Percentiles rank a stretch among this genome's conserved stretches.
Conservation (phyloP, 768 basidiomycete species). For the Pulveroboletus sp. region DNA sequence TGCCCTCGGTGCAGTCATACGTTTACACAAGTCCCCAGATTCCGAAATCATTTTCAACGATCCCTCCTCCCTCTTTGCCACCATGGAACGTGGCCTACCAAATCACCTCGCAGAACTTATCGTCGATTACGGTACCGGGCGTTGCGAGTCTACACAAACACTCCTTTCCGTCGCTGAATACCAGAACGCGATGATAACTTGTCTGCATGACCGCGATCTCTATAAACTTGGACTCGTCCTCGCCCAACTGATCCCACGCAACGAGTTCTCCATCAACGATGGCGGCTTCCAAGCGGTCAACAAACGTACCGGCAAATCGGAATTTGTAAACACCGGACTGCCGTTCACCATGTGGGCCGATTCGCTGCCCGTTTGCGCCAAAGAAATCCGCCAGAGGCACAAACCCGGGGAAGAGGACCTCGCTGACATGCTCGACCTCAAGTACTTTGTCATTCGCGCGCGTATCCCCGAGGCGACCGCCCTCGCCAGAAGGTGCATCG, state of each 20-base stretch:
- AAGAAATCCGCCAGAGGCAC: slow-evolving; percentile 48
- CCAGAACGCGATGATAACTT: slow-evolving; percentile 52
- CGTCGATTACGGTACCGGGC: slow-evolving; percentile 44
- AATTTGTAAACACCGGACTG: slow-evolving; percentile 45
- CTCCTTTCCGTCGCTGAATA: slow-evolving; percentile 41
- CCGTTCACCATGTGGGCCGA: slow-evolving; percentile 62
- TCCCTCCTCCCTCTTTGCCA: slow-evolving; percentile 44
- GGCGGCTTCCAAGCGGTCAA: slow-evolving; percentile 51
- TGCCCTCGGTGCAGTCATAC: slow-evolving; percentile 53
- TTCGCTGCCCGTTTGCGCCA: slow-evolving; percentile 57
- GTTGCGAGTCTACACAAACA: slow-evolving; percentile 48
- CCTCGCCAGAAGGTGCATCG: slow-evolving; percentile 45
- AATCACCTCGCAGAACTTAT: slow-evolving; percentile 44
- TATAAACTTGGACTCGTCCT: slow-evolving; percentile 50
- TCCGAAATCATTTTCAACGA: slow-evolving; percentile 47
- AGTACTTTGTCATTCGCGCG: slow-evolving; percentile 49
- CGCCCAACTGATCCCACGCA: slow-evolving; percentile 48
- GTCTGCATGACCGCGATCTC: slow-evolving; percentile 46
- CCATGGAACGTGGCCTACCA: slow-evolving; percentile 44
- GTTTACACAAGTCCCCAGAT: slow-evolving; percentile 45
- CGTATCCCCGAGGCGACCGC: slow-evolving; percentile 48
- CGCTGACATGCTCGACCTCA: slow-evolving; percentile 67
- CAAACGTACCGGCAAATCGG: slow-evolving; percentile 39
- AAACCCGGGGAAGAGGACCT: slow-evolving; percentile 43
- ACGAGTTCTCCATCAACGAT: slow-evolving; percentile 61